Conservation (phyloP, 2,329 filamentous ascomycete species). For the Fusarium armeniacum region DNA sequence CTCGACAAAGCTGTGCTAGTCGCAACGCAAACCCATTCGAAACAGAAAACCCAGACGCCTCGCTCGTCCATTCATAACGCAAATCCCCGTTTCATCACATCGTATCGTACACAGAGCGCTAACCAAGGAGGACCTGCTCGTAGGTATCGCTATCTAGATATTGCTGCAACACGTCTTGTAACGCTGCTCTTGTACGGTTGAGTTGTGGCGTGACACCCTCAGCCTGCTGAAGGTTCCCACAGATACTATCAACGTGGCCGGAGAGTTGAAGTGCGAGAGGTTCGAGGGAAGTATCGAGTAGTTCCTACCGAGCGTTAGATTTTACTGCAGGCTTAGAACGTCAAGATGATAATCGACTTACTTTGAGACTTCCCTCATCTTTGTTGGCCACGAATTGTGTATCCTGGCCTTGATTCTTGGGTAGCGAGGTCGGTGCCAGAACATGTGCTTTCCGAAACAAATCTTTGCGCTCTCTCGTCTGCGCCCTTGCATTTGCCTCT, state of each 20-base stretch:
- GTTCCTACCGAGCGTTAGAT: slow-evolving; percentile 49
- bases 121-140: slow-evolving; percentile 64
- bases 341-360: slow-evolving; percentile 8
- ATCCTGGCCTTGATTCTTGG: slow-evolving; percentile 23
- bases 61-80: slow-evolving; percentile 13
- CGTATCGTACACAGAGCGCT: slow-evolving; percentile 7
- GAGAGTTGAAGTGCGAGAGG: slow-evolving; percentile 63
- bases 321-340: not conserved
- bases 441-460: slow-evolving; percentile 64
- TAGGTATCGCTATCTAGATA: slow-evolving; percentile 62
- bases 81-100: slow-evolving; percentile 23
- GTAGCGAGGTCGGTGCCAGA: slow-evolving; percentile 59
- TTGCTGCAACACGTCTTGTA: slow-evolving; percentile 63
- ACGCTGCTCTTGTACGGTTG: slow-evolving; percentile 61
- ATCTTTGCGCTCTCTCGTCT: slow-evolving; percentile 66
- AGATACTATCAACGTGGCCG: slow-evolving; percentile 70
- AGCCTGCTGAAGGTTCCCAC: slow-evolving; percentile 67
- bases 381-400: slow-evolving; percentile 25
- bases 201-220: slow-evolving; percentile 66
- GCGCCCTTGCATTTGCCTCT: slow-evolving; percentile 69
- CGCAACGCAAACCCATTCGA: slow-evolving; percentile 8
- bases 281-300: slow-evolving; percentile 61
- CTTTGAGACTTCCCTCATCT: slow-evolving; percentile 44
- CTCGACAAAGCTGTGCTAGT: not conserved
- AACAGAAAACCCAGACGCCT: slow-evolving; percentile 21